A percentile compares a stretch with the other conserved stretches of the same genome.
These are phyloP conservation scores for Tuber magnatum DNA, from an alignment of 495 filamentous ascomycete species.

Conservation along the genomic window DNA sequence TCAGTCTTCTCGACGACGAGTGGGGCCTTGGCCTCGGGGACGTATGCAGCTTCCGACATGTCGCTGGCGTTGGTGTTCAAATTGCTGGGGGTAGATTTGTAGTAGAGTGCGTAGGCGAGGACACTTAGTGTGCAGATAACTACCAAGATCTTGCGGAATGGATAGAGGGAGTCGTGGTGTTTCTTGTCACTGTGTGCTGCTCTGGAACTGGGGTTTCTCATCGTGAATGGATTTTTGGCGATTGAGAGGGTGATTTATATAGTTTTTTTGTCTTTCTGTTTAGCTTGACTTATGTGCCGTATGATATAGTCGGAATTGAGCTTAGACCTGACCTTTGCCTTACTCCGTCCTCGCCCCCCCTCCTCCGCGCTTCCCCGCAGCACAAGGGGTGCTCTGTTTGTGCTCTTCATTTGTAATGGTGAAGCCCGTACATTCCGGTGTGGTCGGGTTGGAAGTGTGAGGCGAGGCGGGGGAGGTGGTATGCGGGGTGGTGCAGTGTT, in stretches of 20 bases:
- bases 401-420: not conserved
- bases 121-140: not conserved
- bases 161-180: not conserved
- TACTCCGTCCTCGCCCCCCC: not conserved
- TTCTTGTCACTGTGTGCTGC: not conserved
- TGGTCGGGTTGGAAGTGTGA: not conserved
- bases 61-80: not conserved
- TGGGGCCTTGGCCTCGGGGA: conserved; percentile 14
- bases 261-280: not conserved
- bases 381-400: not conserved
- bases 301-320: not conserved
- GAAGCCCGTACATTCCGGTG: not conserved
- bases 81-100: not conserved
- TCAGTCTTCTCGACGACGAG: conserved; percentile 5
- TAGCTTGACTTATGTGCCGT: not conserved
- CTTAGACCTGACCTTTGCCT: not conserved
- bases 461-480: not conserved
- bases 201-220: conserved; percentile 1
- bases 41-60: conserved; percentile 5
- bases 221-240: not conserved
- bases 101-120: not conserved
- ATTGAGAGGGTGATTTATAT: not conserved
- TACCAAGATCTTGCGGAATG: conserved; percentile 1
- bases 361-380: not conserved
- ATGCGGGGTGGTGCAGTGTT: not conserved